These are phyloP conservation scores for Zymoseptoria passerinii DNA, from an alignment of 2,329 filamentous ascomycete species.

Conservation along the genomic window DNA sequence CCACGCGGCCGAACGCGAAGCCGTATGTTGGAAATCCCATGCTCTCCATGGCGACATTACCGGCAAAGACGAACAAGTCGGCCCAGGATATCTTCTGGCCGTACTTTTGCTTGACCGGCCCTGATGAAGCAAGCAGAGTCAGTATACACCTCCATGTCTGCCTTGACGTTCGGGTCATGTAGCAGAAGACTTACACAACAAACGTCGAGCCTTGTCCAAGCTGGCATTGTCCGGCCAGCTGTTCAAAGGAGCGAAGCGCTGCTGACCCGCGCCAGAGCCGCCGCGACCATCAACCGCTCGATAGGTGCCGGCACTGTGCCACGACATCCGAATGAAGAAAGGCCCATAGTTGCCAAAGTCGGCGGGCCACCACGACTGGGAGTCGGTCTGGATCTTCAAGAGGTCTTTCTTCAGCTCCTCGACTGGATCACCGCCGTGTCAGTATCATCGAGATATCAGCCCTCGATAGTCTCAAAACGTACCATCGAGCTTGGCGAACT, in stretches of 20 bases:
- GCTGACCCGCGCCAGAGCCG: slow-evolving; percentile 62
- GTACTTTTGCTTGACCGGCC: slow-evolving; percentile 77
- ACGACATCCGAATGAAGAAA: slow-evolving; percentile 72
- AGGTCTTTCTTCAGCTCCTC: slow-evolving; percentile 66
- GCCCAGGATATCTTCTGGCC: slow-evolving; percentile 77
- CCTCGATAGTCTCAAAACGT: slow-evolving; percentile 7
- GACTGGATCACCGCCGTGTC: not conserved
- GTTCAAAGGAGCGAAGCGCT: slow-evolving; percentile 73
- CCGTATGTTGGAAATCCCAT: slow-evolving; percentile 69
- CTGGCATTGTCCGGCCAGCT: slow-evolving; percentile 73
- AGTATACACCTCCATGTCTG: not conserved
- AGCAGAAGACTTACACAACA: slow-evolving; percentile 45
- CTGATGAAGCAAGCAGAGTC: slow-evolving; percentile 44
- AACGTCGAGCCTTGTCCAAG: slow-evolving; percentile 71
- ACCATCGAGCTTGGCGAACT: slow-evolving; percentile 66
- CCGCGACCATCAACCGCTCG: slow-evolving; percentile 67
- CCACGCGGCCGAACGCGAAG: slow-evolving; percentile 62
- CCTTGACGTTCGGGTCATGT: not conserved
- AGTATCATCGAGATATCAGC: not conserved
- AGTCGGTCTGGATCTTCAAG: slow-evolving; percentile 63
- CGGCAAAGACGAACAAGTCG: slow-evolving; percentile 61
- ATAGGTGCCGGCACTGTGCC: slow-evolving; percentile 74
- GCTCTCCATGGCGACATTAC: slow-evolving; percentile 70
- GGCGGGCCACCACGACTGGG: slow-evolving; percentile 73
- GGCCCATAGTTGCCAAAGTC: slow-evolving; percentile 76